Evolutionary conservation across 139 green algal genomes (phyloP).

Genomic region (Chlamydomonas sphaeroides): DNA sequence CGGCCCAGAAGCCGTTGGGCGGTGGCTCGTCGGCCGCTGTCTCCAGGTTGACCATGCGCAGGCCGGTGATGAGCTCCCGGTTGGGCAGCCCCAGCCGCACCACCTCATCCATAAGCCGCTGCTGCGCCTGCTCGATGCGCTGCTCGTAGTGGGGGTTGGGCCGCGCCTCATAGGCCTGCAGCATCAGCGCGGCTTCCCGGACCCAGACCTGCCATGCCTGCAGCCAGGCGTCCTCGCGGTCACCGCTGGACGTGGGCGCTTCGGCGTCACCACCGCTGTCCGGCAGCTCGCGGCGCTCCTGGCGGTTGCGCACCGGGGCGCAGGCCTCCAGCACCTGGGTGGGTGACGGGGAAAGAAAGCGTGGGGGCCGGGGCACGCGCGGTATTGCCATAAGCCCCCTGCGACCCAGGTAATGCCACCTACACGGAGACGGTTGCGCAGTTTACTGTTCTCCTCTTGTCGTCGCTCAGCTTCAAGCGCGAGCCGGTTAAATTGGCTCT

Average conservation of each 20-base stretch:
- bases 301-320: no score
- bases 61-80: slow-evolving; percentile 17
- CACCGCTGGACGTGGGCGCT: neutral
- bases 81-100: slow-evolving; percentile 7
- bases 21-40: slow-evolving; percentile 23
- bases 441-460: no score
- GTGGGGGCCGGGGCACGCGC: no score
- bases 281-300: no score
- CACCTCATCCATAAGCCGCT: slow-evolving; percentile 8
- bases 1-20: slow-evolving; percentile 16
- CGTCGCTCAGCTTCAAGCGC: no score
- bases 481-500: no score
- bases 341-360: no score
- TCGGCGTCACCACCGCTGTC: neutral
- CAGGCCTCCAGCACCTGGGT: no score
- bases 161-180: slow-evolving; percentile 17
- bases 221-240: neutral
- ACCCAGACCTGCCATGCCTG: neutral
- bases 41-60: slow-evolving; percentile 19
- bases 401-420: no score
- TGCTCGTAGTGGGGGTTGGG: slow-evolving; percentile 1
- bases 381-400: no score
- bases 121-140: slow-evolving; percentile 7
- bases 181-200: slow-evolving; percentile 26
- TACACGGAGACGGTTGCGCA: no score